These are phyloP conservation scores for Solanum tarijense DNA, from an alignment of 257 asterid species.

Conservation along the genomic window DNA sequence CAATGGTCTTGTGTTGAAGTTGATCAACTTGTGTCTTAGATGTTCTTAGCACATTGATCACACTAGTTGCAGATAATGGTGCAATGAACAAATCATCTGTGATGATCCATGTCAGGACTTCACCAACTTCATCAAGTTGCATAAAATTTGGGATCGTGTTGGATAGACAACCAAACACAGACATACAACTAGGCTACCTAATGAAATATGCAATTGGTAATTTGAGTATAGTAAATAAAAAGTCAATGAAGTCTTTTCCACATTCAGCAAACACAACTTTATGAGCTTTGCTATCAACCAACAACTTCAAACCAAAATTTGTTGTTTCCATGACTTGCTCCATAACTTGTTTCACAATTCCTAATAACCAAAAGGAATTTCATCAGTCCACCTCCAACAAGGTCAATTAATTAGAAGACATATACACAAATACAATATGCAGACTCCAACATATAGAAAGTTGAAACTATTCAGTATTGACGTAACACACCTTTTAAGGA, in stretches of 20 bases:
- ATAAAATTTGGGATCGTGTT: background rate
- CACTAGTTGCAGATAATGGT: background rate
- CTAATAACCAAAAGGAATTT: background rate
- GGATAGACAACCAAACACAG: background rate
- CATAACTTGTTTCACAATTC: background rate
- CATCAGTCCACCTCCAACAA: background rate
- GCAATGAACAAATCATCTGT: background rate
- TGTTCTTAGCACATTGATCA: background rate
- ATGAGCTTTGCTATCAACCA: background rate
- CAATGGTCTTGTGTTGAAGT: background rate
- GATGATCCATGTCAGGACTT: background rate
- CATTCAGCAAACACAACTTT: background rate
- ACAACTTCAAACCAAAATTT: background rate
- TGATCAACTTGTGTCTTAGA: background rate
- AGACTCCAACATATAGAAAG: no score
- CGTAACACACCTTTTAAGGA: no score
- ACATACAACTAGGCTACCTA: no score
- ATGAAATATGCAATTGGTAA: no score
- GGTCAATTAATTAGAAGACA: no score
- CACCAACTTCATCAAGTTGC: background rate
- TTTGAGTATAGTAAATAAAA: background rate
- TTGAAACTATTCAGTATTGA: no score
- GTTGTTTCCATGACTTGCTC: background rate
- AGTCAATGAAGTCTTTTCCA: background rate
- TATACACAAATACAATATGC: no score